Base-by-base conservation (phyloP, 225 moss, liverwort and hornwort genomes). In the Pleurozium schreberi region DNA sequence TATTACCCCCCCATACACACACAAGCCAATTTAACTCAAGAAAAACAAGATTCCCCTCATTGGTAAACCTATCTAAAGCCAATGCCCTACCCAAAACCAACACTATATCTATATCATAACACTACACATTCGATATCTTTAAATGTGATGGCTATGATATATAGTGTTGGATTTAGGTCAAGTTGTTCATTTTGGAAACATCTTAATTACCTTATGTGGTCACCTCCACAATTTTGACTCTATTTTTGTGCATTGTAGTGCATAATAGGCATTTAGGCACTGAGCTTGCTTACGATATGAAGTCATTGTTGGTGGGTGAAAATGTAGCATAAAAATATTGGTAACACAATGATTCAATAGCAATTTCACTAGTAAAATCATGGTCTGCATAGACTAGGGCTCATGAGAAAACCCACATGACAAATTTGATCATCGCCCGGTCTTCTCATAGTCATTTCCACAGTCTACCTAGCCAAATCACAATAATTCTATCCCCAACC, bases 281-380 rank as follows among this genome's bases (percentile, higher is more conserved):
- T 69, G 14, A 70, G 5, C 0, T 49, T 70, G 0, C 15, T 0
- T 42, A 0, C 0, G 14, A 15, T 70, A 14, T 70, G 42, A 70
- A 26, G 4, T 70, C 3, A 0, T 26, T 26, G 14, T n/a, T 1
- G 23, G 9, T 42, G 8, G 26, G 26, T 26, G 14, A 70, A 70
- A 42, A 26, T 1, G 0, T 26, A 70, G 9, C 1, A 26, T 42
- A 42, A 42, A 42, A 70, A 26, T 42, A 42, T 70, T 0, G 3
- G 5, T 42, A 42, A 26, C 9, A 42, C 14, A 70, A 40, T 15
- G 25, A 42, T 70, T 14, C 26, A 42, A 25, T 26, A 40, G 18
- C 40, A 70, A 25, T 70, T 70, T 70, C 69, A 40, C 40, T 40
- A 40, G 14, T 40, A 66, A 6, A 66, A 66, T 19, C 36, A 66